Evolutionary conservation across 106 monocot genomes (phyloP).

Genomic region (Dioscorea zingiberensis): DNA sequence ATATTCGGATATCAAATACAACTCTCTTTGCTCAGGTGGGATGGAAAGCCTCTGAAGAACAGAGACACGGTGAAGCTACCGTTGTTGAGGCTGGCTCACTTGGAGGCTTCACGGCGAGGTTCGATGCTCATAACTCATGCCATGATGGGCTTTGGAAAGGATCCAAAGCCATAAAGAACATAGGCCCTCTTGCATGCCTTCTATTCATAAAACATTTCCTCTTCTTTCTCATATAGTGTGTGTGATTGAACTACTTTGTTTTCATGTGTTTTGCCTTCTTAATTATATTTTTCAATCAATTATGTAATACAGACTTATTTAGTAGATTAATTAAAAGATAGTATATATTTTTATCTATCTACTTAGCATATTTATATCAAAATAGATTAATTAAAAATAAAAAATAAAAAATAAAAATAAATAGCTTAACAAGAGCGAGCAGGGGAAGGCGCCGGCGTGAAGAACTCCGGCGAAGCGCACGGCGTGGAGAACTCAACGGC

Average conservation of each 20-base stretch:
- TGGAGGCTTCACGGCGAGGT: neutral
- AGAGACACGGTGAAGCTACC: conserved; percentile 6
- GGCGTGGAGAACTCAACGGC: conserved; percentile 11
- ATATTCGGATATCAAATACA: no score
- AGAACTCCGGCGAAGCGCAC: conserved; percentile 14
- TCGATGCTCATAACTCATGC: conserved; percentile 5
- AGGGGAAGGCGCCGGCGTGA: conserved; percentile 11
- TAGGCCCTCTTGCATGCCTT: neutral
- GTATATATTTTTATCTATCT: no score
- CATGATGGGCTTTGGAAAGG: conserved; percentile 9
- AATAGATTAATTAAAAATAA: no score
- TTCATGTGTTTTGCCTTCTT: no score
- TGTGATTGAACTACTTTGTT: no score
- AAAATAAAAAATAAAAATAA: no score
- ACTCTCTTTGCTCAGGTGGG: neutral
- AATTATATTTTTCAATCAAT: no score
- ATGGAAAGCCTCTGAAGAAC: conserved; percentile 8
- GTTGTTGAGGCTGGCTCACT: neutral
- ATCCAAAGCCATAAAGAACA: neutral
- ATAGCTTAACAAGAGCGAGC: neutral
- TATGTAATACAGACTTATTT: no score
- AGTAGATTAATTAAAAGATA: no score
- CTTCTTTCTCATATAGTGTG: no score
- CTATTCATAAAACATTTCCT: no score
- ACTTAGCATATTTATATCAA: no score